phyloP scores from a whole-genome alignment of 2,329 filamentous ascomycete species.

The Pseudogymnoascus sp. region DNA sequence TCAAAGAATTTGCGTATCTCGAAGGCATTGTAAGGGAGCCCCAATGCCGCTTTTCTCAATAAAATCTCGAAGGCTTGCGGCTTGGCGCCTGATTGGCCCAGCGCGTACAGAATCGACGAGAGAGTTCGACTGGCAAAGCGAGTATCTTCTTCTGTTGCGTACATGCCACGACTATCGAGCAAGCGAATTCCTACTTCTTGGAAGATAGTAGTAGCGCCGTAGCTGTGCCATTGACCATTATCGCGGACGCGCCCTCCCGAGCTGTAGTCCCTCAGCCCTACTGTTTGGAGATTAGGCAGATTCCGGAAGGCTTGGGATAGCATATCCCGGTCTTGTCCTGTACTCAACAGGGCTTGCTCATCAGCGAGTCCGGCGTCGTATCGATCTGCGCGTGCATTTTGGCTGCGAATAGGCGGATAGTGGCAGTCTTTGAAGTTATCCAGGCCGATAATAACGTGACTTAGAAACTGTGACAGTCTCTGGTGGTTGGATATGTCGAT shows the following conservation, averaged over 20 bases:
- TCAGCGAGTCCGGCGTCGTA: neutral
- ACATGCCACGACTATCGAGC: neutral
- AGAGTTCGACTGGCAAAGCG: slow-evolving; percentile 32
- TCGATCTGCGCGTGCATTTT: neutral
- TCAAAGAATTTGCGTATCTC: slow-evolving; percentile 36
- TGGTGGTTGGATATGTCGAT: slow-evolving; percentile 31
- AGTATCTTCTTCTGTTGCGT: slow-evolving; percentile 17
- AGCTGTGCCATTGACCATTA: slow-evolving; percentile 44
- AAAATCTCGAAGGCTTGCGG: slow-evolving; percentile 43
- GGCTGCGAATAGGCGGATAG: too few species aligned
- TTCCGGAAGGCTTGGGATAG: slow-evolving; percentile 49
- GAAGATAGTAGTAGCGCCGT: slow-evolving; percentile 39
- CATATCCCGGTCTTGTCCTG: slow-evolving; percentile 45
- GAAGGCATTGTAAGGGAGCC: slow-evolving; percentile 39
- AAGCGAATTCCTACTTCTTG: slow-evolving; percentile 29
- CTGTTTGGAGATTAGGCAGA: slow-evolving; percentile 45
- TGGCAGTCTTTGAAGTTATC: neutral
- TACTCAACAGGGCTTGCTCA: slow-evolving; percentile 31
- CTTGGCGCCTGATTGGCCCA: slow-evolving; percentile 34
- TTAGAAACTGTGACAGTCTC: slow-evolving; percentile 34
- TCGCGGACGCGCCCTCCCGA: slow-evolving; percentile 45
- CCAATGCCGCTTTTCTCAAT: slow-evolving; percentile 24
- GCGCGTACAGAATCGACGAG: slow-evolving; percentile 34
- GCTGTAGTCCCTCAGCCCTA: slow-evolving; percentile 55
- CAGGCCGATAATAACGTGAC: slow-evolving; percentile 43